phyloP scores from a whole-genome alignment of 2,329 filamentous ascomycete species.

The Penicillium sp. region DNA sequence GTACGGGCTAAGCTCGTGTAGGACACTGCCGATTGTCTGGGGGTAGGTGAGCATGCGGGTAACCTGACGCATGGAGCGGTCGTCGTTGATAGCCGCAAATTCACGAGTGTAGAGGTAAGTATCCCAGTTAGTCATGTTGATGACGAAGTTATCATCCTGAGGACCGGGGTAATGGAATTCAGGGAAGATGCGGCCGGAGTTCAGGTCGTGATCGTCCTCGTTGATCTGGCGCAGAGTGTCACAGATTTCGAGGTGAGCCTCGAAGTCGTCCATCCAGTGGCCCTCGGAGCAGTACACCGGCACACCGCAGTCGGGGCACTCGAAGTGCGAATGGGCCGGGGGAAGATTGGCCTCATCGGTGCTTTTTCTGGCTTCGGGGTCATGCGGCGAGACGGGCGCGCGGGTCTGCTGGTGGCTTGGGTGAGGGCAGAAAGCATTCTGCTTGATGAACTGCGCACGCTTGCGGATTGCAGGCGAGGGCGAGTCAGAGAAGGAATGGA shows the following conservation, averaged over 20 bases:
- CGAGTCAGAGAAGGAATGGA: constrained; percentile 86
- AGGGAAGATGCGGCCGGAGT: constrained; percentile 85
- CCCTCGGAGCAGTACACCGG: constrained; percentile 91
- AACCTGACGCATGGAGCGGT: constrained; percentile 86
- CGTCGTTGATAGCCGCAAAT: constrained; percentile 86
- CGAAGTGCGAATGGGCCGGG: constrained; percentile 82
- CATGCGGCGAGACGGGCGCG: constrained; percentile 61
- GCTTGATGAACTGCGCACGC: constrained; percentile 85
- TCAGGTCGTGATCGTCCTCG: constrained; percentile 93
- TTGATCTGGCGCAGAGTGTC: constrained; percentile 91
- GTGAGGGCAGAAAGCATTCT: constrained; percentile 92
- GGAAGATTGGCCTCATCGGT: constrained; percentile 49
- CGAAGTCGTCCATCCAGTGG: constrained; percentile 95
- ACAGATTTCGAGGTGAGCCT: constrained; percentile 86
- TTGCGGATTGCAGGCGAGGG: constrained; percentile 84
- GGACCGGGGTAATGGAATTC: constrained; percentile 89
- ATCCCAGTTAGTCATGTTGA: constrained; percentile 99
- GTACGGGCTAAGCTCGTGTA: constrained; percentile 95
- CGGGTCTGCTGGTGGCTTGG: constrained; percentile 78
- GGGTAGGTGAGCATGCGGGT: constrained; percentile 93
- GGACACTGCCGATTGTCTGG: constrained; percentile 80
- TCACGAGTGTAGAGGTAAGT: constrained; percentile 91
- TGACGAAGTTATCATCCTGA: constrained; percentile 85
- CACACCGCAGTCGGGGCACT: constrained; percentile 93
- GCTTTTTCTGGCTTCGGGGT: constrained; percentile 60